Evolutionary conservation across 2,329 filamentous ascomycete species (phyloP).

Genomic region (Penicillium paneum): DNA sequence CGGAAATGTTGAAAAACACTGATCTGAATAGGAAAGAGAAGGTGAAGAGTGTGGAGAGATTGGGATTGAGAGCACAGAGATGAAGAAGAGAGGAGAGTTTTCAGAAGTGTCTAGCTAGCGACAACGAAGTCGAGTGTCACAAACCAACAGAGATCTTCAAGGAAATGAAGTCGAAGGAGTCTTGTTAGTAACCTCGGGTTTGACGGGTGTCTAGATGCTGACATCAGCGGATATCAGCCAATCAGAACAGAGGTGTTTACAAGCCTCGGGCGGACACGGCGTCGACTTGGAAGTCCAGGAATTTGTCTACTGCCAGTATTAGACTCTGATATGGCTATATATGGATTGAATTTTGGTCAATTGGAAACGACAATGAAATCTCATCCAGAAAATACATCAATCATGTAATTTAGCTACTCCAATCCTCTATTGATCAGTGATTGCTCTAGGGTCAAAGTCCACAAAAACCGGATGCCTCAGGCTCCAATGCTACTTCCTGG

Average conservation of each 20-base stretch:
- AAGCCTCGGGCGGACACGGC: slow-evolving; percentile 42
- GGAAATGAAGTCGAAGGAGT: slow-evolving; percentile 28
- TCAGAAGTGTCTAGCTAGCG: not conserved
- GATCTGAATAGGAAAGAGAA: slow-evolving; percentile 9
- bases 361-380: not conserved
- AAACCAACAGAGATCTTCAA: slow-evolving; percentile 14
- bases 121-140: slow-evolving; percentile 7
- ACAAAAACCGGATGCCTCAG: slow-evolving; percentile 8
- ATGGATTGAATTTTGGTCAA: not conserved
- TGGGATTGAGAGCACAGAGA: slow-evolving; percentile 1
- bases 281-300: slow-evolving; percentile 2
- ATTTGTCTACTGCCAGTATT: slow-evolving; percentile 9
- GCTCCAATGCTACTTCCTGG: slow-evolving; percentile 13
- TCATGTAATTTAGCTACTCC: not conserved
- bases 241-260: slow-evolving; percentile 35
- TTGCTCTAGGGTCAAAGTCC: not conserved
- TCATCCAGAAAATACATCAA: not conserved
- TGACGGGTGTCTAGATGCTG: slow-evolving; percentile 28
- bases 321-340: not conserved
- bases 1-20: slow-evolving; percentile 9
- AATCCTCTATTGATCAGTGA: not conserved
- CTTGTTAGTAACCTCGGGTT: slow-evolving; percentile 38
- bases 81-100: slow-evolving; percentile 1
- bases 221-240: slow-evolving; percentile 29
- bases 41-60: not conserved